A percentile compares a stretch with the other conserved stretches of the same genome.
Evolutionary conservation across 208 protist genomes (phyloP).

Genomic region (Novymonas esmeraldas): DNA sequence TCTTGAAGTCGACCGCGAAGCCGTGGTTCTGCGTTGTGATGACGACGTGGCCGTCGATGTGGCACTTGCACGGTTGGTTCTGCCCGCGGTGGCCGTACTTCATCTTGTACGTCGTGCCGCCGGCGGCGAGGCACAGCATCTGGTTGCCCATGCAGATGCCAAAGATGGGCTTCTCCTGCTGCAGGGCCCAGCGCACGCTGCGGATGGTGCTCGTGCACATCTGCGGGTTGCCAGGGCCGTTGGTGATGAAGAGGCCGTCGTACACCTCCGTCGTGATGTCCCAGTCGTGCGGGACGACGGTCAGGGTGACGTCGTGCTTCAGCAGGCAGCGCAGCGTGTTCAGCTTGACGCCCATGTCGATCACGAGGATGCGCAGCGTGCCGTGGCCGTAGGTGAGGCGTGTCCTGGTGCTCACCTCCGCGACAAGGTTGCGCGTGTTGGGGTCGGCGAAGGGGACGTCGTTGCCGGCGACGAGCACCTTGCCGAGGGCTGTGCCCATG

Average conservation of each 20-base stretch:
- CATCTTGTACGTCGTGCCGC: constrained; percentile 97
- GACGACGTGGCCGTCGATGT: constrained; percentile 87
- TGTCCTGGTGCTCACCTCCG: constrained; percentile 92
- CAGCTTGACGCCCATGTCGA: constrained; percentile 95
- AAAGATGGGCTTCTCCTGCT: constrained; percentile 95
- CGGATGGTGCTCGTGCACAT: constrained; percentile 93
- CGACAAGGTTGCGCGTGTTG: constrained; percentile 95
- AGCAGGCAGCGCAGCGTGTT: constrained; percentile 95
- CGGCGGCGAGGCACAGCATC: constrained; percentile 94
- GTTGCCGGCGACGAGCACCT: constrained; percentile 75
- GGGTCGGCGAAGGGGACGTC: constrained; percentile 93
- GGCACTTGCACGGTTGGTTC: constrained; percentile 97
- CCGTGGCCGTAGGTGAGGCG: constrained; percentile 87
- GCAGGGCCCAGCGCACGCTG: constrained; percentile 90
- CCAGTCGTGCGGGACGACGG: constrained; percentile 93
- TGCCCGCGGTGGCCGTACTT: constrained; percentile 99
- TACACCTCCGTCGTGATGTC: constrained; percentile 95
- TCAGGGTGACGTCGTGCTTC: constrained; percentile 86
- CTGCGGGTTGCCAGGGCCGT: constrained; percentile 94
- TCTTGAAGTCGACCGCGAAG: constrained; percentile 96
- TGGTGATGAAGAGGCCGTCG: constrained; percentile 98
- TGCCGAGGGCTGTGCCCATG: constrained; percentile 92
- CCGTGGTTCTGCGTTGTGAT: constrained; percentile 99
- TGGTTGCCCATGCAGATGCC: constrained; percentile 99
- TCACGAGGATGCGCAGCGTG: constrained; percentile 84